Evolutionary conservation across 805 yeast species (phyloP).

Genomic region (Kregervanrija fluxuum): DNA sequence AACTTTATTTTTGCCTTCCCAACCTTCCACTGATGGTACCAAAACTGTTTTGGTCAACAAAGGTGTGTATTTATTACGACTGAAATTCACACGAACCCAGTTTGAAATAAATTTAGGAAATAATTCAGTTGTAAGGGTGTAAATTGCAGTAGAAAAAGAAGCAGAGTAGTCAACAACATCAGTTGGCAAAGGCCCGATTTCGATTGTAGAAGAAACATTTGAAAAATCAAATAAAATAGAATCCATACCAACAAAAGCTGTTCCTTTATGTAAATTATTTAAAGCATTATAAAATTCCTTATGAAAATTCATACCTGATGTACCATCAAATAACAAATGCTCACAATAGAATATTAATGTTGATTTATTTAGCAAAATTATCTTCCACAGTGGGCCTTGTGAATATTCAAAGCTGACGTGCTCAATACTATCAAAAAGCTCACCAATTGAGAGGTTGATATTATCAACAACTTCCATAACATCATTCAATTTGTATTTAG

Average conservation of each 20-base stretch:
- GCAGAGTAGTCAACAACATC: constrained; percentile 15
- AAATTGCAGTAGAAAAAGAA: not conserved
- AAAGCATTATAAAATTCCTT: constrained; percentile 13
- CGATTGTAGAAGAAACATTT: constrained; percentile 10
- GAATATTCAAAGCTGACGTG: not conserved
- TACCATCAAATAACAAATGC: constrained; percentile 31
- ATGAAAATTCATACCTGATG: constrained; percentile 26
- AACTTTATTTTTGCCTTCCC: too few species aligned
- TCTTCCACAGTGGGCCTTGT: constrained; percentile 17
- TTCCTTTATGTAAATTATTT: not conserved
- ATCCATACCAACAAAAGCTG: not conserved
- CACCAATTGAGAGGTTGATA: constrained; percentile 1
- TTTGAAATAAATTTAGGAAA: constrained; percentile 2
- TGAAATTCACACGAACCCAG: not conserved
- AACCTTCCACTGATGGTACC: not conserved
- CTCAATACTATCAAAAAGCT: constrained; percentile 5
- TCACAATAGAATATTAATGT: constrained; percentile 27
- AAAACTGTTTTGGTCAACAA: not conserved
- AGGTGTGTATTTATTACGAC: constrained; percentile 1
- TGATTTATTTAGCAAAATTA: constrained; percentile 14
- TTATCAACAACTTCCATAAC: constrained; percentile 13
- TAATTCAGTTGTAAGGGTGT: not conserved
- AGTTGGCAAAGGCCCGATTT: constrained; percentile 28
- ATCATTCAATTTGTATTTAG: constrained; percentile 9
- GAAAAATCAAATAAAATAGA: constrained; percentile 3